Base-by-base conservation (phyloP, 768 basidiomycete species). In the Leccinum arenicola region DNA sequence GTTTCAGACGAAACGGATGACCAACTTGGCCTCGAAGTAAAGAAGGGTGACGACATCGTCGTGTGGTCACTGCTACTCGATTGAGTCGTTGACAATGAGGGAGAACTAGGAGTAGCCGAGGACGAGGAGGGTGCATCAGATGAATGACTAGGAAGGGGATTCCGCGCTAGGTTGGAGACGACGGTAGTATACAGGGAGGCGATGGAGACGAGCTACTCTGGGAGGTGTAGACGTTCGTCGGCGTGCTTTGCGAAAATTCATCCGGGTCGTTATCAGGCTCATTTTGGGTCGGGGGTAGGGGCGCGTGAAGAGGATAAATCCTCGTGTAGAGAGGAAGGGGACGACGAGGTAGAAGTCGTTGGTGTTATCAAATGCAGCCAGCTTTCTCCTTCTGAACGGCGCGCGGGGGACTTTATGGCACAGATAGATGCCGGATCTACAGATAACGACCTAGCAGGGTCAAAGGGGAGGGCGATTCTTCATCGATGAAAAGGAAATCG, bases 401-500 rank as follows among this genome's bases (percentile, higher is more conserved):
- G 67, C 14, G 56, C 12, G 49, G 67, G 50, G 11, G 52, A 52
- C 50, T 54, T 67, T 56, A 50, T 55, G 6, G 62, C 61, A 48
- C 61, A 65, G 2, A 57, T 59, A 27, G 68, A 66, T 27, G 62
- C 56, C 29, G 62, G 62, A 63, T 65, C 62, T 9, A 31, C 10
- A 52, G 59, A 63, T 25, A 59, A 50, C 6, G 59, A 45, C 54
- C 36, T 55, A 25, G 50, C 62, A 2, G 63, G 7, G 56, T 36
- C 6, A 52, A 59, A 29, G 59, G 50, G 36, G 65, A 57, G 11
- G 56, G 38, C 4, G 57, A 54, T 5, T 19, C 54, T 2, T 58
- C 57, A 8, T 65, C 58, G 45, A 64, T 36, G 77, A 79, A 31
- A 82, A 82, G n/a, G 77, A 79, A 14, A 62, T 78, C 31, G 81